Base-by-base conservation (phyloP, 2,329 filamentous ascomycete genomes). In the Tolypocladium amazonense region DNA sequence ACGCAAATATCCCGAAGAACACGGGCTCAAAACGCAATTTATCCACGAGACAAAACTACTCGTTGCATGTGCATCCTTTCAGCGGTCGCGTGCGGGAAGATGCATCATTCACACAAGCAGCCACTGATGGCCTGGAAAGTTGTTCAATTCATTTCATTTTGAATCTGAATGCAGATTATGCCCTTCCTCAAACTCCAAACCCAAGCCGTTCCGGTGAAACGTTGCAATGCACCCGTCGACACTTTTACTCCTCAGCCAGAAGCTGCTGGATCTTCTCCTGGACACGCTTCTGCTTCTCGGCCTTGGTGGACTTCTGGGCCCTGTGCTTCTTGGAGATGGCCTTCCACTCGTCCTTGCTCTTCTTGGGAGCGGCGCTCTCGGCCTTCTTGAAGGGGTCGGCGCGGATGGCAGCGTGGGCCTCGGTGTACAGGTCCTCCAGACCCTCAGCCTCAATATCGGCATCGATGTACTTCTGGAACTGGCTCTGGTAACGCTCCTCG, bases 401-500 rank as follows among this genome's bases (percentile, higher is more conserved):
- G 68, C 94, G 92, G 85, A 99, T 99, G 75, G 89, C 88, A 79
- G 89, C 88, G 87, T 99, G 94, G 66, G 92, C 94, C 76, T 97
- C 91, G 64, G 84, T 77, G 86, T 97, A 99, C 70, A 97, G 78
- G 74, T 99, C 94, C 90, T 99, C 94, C 62, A 99, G 86, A 72
- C 89, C 91, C 73, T 97, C 94, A 66, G 94, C 92, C 83, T 97
- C 93, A 68, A 99, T 79, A 71, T 96, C 94, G 75, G 96, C 91
- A 68, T 99, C 93, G 70, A 96, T 89, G 86, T 99, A 99, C 81
- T 94, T 88, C 78, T 87, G 83, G 89, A 99, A 99, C 85, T 99
- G 94, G 71, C 86, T 87, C 86, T 93, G 93, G 90, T 91, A 99
- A 77, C 94, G 92, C 87, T 99, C 94, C 89, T 99, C 94, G 76